Conservation (phyloP, 208 protist genomes). For the Leishmania guyanensis region DNA sequence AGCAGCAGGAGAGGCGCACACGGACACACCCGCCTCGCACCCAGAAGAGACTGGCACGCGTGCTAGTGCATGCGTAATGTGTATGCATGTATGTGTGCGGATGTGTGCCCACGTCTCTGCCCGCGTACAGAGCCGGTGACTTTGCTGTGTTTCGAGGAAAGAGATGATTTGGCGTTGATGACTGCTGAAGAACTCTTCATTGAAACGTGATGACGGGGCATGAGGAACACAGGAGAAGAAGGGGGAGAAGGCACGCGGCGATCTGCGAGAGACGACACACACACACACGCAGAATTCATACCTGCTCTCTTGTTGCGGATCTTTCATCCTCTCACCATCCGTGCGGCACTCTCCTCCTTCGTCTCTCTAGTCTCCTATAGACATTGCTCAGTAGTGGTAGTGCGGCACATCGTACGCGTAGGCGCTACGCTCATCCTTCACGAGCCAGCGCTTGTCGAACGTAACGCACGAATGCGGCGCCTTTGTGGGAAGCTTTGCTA, state of each 20-base stretch:
- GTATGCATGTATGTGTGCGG: not conserved
- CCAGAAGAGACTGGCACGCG: not conserved
- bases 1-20: not conserved
- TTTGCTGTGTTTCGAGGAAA: not conserved
- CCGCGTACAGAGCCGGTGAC: not conserved
- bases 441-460: slow-evolving; percentile 29
- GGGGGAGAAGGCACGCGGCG: not conserved
- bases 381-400: slow-evolving; percentile 26
- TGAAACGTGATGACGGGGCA: not conserved
- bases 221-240: not conserved
- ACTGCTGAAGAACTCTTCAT: not conserved
- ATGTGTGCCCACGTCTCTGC: not conserved
- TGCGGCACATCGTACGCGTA: slow-evolving; percentile 29
- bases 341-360: not conserved
- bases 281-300: too few species aligned
- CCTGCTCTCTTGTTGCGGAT: not conserved
- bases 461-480: not conserved
- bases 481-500: not conserved
- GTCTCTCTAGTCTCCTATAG: not conserved
- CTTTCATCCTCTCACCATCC: not conserved
- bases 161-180: not conserved
- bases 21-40: not conserved
- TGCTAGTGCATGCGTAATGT: not conserved
- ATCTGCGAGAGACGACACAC: not conserved
- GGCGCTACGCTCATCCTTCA: slow-evolving; percentile 9